phyloP scores from a whole-genome alignment of 2,329 filamentous ascomycete species.

The Fonsecaea erecta region DNA sequence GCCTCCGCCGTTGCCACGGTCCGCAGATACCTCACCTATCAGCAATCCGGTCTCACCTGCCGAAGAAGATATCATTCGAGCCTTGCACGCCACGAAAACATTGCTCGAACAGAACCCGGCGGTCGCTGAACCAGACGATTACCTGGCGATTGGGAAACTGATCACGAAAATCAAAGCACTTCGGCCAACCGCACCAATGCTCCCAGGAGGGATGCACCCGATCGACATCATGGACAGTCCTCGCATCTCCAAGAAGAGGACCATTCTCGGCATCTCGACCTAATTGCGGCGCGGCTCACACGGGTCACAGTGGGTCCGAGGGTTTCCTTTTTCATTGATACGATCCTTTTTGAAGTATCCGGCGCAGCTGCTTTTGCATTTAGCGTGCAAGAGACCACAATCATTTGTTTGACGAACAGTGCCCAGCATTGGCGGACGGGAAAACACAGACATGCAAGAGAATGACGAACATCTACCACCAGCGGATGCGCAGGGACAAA shows the following conservation, averaged over 20 bases:
- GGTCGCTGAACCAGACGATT: conserved; percentile 77
- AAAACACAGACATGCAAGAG: conserved; percentile 10
- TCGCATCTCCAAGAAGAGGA: conserved; percentile 52
- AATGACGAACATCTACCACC: conserved; percentile 16
- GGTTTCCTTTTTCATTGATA: conserved; percentile 15
- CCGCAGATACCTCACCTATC: conserved; percentile 53
- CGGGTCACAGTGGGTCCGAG: not conserved
- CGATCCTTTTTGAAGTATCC: conserved; percentile 20
- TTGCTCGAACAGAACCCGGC: conserved; percentile 78
- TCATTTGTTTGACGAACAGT: conserved; percentile 27
- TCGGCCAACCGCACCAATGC: conserved; percentile 47
- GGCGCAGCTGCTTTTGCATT: conserved; percentile 9
- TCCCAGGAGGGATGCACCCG: conserved; percentile 51
- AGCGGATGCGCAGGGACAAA: conserved; percentile 23
- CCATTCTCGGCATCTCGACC: conserved; percentile 47
- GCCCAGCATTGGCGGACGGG: conserved; percentile 21
- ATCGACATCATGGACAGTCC: conserved; percentile 51
- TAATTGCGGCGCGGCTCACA: not conserved
- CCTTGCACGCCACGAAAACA: conserved; percentile 77
- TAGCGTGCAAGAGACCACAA: conserved; percentile 16
- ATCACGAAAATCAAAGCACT: conserved; percentile 83
- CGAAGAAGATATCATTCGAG: conserved; percentile 81
- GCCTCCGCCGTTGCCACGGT: conserved; percentile 46
- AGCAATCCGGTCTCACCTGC: conserved; percentile 66
- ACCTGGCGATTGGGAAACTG: conserved; percentile 75